phyloP scores from a whole-genome alignment of 495 filamentous ascomycete species.

The Pseudevernia furfuracea region DNA sequence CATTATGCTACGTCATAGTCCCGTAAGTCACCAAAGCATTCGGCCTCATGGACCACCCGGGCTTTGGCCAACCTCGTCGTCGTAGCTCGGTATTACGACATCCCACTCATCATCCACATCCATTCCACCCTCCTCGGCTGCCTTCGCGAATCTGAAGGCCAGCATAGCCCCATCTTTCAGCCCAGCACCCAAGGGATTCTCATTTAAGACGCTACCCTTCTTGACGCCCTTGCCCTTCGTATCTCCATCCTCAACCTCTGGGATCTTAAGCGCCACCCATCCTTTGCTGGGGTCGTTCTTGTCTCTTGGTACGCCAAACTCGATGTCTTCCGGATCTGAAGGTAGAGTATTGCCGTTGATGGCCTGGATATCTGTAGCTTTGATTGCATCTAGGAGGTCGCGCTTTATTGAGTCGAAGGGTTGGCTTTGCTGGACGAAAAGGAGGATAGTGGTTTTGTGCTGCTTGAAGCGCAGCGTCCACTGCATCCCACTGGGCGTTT shows the following conservation, averaged over 20 bases:
- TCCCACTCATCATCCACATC: conserved; percentile 52
- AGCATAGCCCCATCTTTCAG: conserved; percentile 52
- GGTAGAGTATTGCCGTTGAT: conserved; percentile 45
- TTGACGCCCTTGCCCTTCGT: conserved; percentile 32
- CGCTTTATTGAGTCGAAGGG: conserved; percentile 54
- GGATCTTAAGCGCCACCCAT: conserved; percentile 44
- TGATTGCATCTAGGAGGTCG: conserved; percentile 53
- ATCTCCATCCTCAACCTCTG: conserved; percentile 38
- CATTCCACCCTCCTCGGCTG: conserved; percentile 32
- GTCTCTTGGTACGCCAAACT: conserved; percentile 49
- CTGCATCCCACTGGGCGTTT: conserved; percentile 32
- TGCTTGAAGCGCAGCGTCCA: conserved; percentile 72
- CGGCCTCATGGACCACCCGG: neutral
- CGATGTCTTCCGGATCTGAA: conserved; percentile 39
- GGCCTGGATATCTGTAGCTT: conserved; percentile 35
- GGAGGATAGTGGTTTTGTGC: conserved; percentile 67
- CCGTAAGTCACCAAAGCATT: neutral
- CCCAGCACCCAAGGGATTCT: conserved; percentile 43
- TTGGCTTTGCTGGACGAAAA: conserved; percentile 56
- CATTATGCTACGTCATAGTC: neutral
- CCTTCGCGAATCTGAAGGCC: conserved; percentile 58
- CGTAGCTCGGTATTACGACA: conserved; percentile 54
- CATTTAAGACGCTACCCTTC: conserved; percentile 34
- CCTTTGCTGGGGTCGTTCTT: conserved; percentile 48
- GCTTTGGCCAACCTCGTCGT: conserved; percentile 42